Evolutionary conservation across 495 filamentous ascomycete genomes (phyloP).

Genomic region (Hypoxylon subgilvum): DNA sequence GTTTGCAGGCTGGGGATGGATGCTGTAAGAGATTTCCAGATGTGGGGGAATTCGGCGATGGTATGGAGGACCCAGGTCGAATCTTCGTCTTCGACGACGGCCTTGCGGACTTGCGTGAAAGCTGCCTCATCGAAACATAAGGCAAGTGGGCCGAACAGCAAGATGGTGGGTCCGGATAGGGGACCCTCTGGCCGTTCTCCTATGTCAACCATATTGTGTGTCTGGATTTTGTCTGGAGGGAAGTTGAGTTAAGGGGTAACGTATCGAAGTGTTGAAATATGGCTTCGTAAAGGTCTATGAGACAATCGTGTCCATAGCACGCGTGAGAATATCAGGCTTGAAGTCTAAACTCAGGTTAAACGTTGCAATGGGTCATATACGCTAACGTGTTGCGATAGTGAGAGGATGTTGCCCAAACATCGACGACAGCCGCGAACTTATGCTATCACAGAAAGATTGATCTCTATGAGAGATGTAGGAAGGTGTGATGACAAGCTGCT

Average conservation of each 20-base stretch:
- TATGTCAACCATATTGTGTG: slow-evolving; percentile 16
- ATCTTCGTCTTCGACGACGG: slow-evolving; percentile 38
- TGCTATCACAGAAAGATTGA: slow-evolving; percentile 12
- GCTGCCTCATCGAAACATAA: slow-evolving; percentile 43
- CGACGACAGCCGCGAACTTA: background rate
- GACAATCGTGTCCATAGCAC: slow-evolving; percentile 16
- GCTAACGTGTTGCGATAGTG: background rate
- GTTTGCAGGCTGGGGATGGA: slow-evolving; percentile 39
- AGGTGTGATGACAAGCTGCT: slow-evolving; percentile 1
- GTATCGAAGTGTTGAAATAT: slow-evolving; percentile 30
- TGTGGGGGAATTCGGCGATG: slow-evolving; percentile 36
- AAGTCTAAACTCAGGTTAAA: background rate
- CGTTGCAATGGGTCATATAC: slow-evolving; percentile 1
- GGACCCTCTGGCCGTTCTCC: slow-evolving; percentile 19
- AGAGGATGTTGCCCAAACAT: slow-evolving; percentile 9
- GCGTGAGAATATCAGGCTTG: background rate
- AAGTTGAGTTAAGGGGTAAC: slow-evolving; percentile 21
- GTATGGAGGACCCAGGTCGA: slow-evolving; percentile 44
- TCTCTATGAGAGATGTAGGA: background rate
- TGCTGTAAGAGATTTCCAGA: slow-evolving; percentile 40
- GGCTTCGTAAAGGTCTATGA: slow-evolving; percentile 5
- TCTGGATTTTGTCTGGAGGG: slow-evolving; percentile 5
- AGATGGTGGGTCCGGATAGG: slow-evolving; percentile 13
- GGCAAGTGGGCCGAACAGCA: slow-evolving; percentile 42
- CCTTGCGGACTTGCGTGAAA: slow-evolving; percentile 37